phyloP scores from a whole-genome alignment of 2,329 filamentous ascomycete genomes.

The Emmonsia crescens region DNA sequence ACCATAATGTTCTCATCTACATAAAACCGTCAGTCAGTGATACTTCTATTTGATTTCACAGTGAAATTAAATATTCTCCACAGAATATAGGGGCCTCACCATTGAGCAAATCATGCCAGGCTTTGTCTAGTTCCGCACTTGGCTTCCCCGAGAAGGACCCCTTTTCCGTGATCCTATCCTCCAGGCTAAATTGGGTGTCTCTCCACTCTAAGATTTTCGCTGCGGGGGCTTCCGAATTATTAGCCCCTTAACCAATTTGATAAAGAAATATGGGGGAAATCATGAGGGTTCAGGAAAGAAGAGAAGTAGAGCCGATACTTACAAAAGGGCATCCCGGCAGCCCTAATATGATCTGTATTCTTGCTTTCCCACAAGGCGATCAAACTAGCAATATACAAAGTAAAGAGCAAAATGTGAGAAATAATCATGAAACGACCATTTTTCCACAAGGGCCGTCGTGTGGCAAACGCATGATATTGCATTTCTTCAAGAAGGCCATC shows the following conservation, averaged over 20 bases:
- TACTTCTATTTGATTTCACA: neutral
- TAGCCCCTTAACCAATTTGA: neutral
- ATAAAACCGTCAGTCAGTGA: neutral
- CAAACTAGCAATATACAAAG: neutral
- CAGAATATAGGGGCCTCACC: neutral
- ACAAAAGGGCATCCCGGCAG: neutral
- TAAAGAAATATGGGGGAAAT: neutral
- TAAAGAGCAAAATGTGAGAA: neutral
- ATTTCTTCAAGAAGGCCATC: neutral
- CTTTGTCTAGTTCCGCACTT: neutral
- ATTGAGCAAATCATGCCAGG: neutral
- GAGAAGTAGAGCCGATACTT: neutral
- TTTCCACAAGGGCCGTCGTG: neutral
- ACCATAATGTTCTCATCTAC: slow-evolving; percentile 2
- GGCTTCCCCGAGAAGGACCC: neutral
- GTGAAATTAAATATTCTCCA: neutral
- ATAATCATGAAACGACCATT: neutral
- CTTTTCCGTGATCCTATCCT: neutral
- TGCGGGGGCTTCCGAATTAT: neutral
- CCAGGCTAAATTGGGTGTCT: neutral
- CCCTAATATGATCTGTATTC: neutral
- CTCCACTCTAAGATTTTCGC: neutral
- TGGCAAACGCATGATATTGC: neutral
- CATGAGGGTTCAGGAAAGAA: neutral
- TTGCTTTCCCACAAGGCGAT: neutral